Conservation (phyloP, 129 eudicot species). For the Flaveria sonorensis region DNA sequence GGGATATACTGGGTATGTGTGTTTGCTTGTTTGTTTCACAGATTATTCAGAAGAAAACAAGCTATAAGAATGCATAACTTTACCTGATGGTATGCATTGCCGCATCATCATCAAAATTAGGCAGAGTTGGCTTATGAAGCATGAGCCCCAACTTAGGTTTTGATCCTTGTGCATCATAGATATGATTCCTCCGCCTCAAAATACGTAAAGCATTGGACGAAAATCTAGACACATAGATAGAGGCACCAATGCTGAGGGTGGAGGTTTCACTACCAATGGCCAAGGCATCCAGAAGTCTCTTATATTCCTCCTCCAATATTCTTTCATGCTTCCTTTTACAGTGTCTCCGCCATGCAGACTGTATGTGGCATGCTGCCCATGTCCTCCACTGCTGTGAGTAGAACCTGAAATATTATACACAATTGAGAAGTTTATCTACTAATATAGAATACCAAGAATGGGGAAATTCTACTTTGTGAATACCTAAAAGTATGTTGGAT, state of each 20-base stretch:
- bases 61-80: not conserved
- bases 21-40: not conserved
- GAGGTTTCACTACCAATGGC: conserved; percentile 40
- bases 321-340: conserved; percentile 43
- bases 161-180: not conserved
- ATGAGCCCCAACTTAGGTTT: conserved; percentile 24
- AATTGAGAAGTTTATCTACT: not conserved
- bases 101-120: conserved; percentile 49
- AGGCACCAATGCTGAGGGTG: conserved; percentile 56
- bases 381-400: conserved; percentile 74
- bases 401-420: conserved; percentile 39
- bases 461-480: not conserved
- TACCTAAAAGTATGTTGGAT: conserved; percentile 64
- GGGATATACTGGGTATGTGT: no score
- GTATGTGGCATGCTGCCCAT: conserved; percentile 77
- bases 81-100: conserved; percentile 10
- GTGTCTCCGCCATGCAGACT: conserved; percentile 65
- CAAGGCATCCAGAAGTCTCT: conserved; percentile 41
- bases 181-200: conserved; percentile 38
- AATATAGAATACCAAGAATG: not conserved
- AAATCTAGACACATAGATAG: conserved; percentile 63
- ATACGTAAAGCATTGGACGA: conserved; percentile 49
- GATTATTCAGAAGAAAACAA: not conserved
- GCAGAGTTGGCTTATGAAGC: conserved; percentile 54
- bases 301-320: conserved; percentile 46